phyloP scores from a whole-genome alignment of 2,329 filamentous ascomycete species.

The Fusarium gaditjirri region DNA sequence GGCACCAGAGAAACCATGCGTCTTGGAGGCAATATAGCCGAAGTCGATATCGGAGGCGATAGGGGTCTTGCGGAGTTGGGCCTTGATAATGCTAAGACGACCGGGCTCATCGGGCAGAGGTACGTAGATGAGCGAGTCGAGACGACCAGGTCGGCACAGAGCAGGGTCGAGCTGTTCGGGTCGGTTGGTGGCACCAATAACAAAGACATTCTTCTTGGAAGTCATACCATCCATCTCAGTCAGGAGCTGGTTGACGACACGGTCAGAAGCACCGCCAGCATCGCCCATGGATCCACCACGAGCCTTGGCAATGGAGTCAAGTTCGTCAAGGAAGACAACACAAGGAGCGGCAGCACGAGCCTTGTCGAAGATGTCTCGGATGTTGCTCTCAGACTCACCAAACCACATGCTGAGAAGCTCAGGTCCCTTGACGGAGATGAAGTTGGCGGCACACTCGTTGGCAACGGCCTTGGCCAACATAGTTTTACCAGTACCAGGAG shows the following conservation, averaged over 20 bases:
- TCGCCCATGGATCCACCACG: conserved; percentile 97
- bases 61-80: conserved; percentile 98
- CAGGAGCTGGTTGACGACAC: conserved; percentile 99
- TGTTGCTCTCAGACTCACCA: conserved; percentile 99
- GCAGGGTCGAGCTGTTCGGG: conserved; percentile 98
- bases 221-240: conserved; percentile 99
- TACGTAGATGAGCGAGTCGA: conserved; percentile 98
- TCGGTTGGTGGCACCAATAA: conserved; percentile 98
- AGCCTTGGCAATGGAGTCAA: conserved; percentile 99
- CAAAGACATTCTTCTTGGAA: conserved; percentile 99
- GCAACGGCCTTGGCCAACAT: conserved; percentile 99
- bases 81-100: conserved; percentile 89
- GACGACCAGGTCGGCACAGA: conserved; percentile 96
- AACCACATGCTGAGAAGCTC: conserved; percentile 99
- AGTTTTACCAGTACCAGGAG: conserved; percentile 99
- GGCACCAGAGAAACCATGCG: conserved; percentile 98
- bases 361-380: conserved; percentile 99
- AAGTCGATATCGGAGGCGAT: conserved; percentile 89
- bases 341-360: conserved; percentile 97
- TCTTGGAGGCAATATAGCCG: conserved; percentile 92
- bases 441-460: conserved; percentile 99
- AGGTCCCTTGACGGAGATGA: conserved; percentile 99
- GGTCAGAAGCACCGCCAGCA: conserved; percentile 97
- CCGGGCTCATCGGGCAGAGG: conserved; percentile 93
- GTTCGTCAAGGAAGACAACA: conserved; percentile 97